Base-by-base conservation (phyloP, 2,329 filamentous ascomycete species). In the Nemania sp. region DNA sequence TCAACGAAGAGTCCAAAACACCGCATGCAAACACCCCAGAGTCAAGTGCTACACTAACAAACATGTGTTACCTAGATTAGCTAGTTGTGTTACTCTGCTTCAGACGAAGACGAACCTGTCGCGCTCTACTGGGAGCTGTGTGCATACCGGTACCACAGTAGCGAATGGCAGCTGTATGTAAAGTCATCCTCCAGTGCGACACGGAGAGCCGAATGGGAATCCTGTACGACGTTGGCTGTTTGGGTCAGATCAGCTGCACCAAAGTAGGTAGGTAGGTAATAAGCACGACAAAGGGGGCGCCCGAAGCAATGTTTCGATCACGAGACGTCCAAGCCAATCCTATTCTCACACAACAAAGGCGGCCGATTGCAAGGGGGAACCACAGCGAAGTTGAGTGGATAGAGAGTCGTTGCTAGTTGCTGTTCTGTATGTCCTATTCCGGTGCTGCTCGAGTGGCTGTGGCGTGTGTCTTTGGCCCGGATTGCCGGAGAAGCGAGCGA, bases 131-230 rank as follows among this genome's bases (percentile, higher is more conserved):
- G 22, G 30, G 49, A 22, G 49, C 49, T 52, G 48, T 37, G 42
- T 54, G 37, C 34, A 40, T 40, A 31, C 15, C n/a, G n/a, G n/a
- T n/a, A n/a, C n/a, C n/a, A n/a, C 22, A 30, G 24, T 33, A n/a
- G 31, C 8, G 17, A 43, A 39, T 52, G 39, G 52, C 37, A 52
- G 19, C 30, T 37, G 14, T 41, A 54, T 51, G 47, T 39, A 36
- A 52, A n/a, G 49, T 44, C 26, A 42, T 55, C 49, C 31, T 49
- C 44, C 33, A 39, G 26, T 34, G 53, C 31, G 39, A 50, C 24
- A 37, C 33, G 40, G 49, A 52, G 39, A 6, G 44, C 31, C 43
- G 40, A 49, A 41, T 44, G 33, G 26, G 43, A 26, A 26, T 17
- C 23, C 4, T 51, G 5, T 17, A 33, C 20, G 12, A 39, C 36